Evolutionary conservation across 2,329 filamentous ascomycete genomes (phyloP).

Genomic region (Talaromyces atroroseus): DNA sequence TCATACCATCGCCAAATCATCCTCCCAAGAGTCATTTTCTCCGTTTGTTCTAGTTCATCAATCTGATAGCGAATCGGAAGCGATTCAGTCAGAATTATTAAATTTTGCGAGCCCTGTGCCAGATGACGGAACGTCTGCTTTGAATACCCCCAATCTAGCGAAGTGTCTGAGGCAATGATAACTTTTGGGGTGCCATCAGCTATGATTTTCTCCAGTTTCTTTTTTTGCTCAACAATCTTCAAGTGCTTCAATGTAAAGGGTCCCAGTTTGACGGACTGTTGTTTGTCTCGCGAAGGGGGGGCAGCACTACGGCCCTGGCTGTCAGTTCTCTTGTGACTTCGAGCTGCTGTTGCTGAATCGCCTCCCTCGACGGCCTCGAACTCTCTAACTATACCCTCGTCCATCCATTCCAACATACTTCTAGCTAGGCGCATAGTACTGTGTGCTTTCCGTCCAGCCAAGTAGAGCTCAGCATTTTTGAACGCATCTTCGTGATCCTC

Average conservation of each 20-base stretch:
- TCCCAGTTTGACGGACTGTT: constrained; percentile 45
- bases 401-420: constrained; percentile 99
- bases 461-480: constrained; percentile 58
- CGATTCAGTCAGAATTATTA: constrained; percentile 81
- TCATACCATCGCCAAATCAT: constrained; percentile 78
- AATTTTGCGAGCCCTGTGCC: constrained; percentile 70
- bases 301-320: constrained; percentile 30
- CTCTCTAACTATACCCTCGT: constrained; percentile 86
- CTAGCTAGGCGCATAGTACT: constrained; percentile 86
- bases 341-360: constrained; percentile 22
- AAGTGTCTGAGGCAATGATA: constrained; percentile 84
- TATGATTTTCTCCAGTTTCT: constrained; percentile 68
- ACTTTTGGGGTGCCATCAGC: constrained; percentile 56
- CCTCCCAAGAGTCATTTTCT: constrained; percentile 58
- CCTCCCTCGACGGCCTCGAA: constrained; percentile 62
- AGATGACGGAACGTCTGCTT: constrained; percentile 70
- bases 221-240: constrained; percentile 73
- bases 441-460: constrained; percentile 79
- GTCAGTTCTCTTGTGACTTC: constrained; percentile 35
- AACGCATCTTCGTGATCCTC: constrained; percentile 48
- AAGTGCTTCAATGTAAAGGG: constrained; percentile 90
- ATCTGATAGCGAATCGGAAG: constrained; percentile 25
- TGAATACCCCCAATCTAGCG: constrained; percentile 92
- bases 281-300: constrained; percentile 30
- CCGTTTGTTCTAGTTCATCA: constrained; percentile 23